Evolutionary conservation across 2,329 filamentous ascomycete species (phyloP).

Genomic region (Eutypa lata): DNA sequence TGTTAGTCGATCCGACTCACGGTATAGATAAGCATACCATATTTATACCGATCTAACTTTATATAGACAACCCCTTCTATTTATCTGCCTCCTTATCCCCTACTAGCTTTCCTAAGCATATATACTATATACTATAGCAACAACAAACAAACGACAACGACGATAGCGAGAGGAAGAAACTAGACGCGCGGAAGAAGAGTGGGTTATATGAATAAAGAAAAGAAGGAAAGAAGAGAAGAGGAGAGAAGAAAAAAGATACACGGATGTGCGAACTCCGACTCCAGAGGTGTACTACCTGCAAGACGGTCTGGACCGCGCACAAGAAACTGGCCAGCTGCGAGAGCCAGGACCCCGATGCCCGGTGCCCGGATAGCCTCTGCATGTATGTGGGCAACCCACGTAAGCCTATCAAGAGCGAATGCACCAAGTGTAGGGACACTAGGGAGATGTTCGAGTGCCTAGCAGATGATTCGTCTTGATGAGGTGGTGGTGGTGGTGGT

Average conservation of each 20-base stretch:
- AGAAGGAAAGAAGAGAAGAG: neutral
- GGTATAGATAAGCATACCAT: too few species aligned
- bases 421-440: constrained; percentile 25
- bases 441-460: constrained; percentile 27
- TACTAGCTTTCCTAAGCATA: too few species aligned
- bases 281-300: constrained; percentile 30
- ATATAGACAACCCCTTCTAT: too few species aligned
- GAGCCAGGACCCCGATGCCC: constrained; percentile 23
- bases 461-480: constrained; percentile 14
- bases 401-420: constrained; percentile 30
- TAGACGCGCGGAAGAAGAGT: too few species aligned
- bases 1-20: too few species aligned
- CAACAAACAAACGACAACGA: too few species aligned
- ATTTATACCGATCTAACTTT: too few species aligned
- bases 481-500: neutral
- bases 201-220: neutral
- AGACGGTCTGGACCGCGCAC: constrained; percentile 28
- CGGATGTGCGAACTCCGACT: constrained; percentile 36
- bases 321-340: constrained; percentile 36
- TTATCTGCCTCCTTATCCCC: too few species aligned
- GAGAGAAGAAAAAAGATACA: neutral
- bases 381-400: constrained; percentile 34
- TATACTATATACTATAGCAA: too few species aligned
- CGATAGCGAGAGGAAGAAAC: too few species aligned
- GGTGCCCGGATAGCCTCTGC: constrained; percentile 32